Percentiles rank a stretch among this genome's conserved stretches.
Evolutionary conservation across 192 early-diverging fungal genomes (phyloP).

Genomic region (Cetraspora pellucida): DNA sequence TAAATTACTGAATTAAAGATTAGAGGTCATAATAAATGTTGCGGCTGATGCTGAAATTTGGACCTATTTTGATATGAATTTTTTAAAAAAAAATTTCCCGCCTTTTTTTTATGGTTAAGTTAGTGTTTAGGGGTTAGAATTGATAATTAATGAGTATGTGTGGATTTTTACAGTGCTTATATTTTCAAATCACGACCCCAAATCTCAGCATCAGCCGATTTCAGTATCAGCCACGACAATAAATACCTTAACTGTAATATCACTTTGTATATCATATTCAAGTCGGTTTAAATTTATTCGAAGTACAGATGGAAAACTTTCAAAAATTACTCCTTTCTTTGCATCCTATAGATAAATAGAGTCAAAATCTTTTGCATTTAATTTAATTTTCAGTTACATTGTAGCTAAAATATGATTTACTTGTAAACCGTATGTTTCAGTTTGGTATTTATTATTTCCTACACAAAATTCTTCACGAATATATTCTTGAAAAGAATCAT

Average conservation of each 20-base stretch:
- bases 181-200: too few species aligned
- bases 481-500: constrained; percentile 91
- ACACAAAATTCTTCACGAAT: constrained; percentile 88
- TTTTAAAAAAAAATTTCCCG: too few species aligned
- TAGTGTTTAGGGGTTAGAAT: too few species aligned
- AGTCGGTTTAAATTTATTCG: constrained; percentile 98
- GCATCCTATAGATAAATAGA: too few species aligned
- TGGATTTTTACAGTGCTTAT: too few species aligned
- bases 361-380: too few species aligned
- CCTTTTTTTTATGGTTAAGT: too few species aligned
- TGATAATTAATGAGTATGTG: too few species aligned
- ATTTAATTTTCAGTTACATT: constrained; percentile 1
- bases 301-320: constrained; percentile 88
- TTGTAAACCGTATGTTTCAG: constrained; percentile 91
- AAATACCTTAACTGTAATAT: constrained; percentile 91
- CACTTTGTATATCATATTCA: constrained; percentile 93
- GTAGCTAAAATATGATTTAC: constrained; percentile 7
- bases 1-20: background rate
- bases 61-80: too few species aligned
- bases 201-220: too few species aligned
- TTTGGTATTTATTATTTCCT: constrained; percentile 94
- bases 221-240: too few species aligned
- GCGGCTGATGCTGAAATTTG: too few species aligned
- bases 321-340: constrained; percentile 92
- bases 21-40: constrained; percentile 32